Evolutionary conservation across 495 filamentous ascomycete genomes (phyloP), one percentile per base, ranked within the genome.

Genomic region (Cudoniella acicularis): DNA sequence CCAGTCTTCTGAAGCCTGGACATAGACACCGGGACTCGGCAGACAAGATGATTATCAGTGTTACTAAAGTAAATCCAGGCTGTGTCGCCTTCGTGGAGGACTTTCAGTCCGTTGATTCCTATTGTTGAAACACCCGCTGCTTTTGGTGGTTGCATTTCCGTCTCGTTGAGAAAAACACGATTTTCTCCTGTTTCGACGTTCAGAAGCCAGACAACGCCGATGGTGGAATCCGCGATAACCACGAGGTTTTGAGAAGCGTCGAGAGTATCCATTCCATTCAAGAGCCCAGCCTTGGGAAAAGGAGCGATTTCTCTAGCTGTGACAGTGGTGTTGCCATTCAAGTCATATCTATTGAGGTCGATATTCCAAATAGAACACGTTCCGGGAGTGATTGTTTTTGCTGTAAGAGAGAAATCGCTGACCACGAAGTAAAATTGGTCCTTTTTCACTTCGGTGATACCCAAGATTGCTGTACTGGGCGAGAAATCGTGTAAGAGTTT

Each of bases 261-360:
- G 18, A 78, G 54, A 0, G 68, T 51, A 11, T 64, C 61, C 40
- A 78, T 54, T 21, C 76, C 74, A 36, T 80, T 70, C 1, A 72
- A 60, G 11, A 75, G 22, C 1, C 23, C 49, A 3, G 64, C 64
- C 18, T 62, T 30, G 0, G 66, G 47, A 2, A 67, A 25, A 21
- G 52, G 50, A 0, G 52, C 41, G 23, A 67, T 26, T 20, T 46
- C 26, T 23, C 27, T 4, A 8, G 54, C 27, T 2, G 24, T 20
- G 4, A 54, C 49, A 10, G 43, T 41, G 10, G n/a, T 27, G 41
- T 45, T 47, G 10, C n/a, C 21, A 17, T 6, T 3, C 4, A 48
- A 9, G 4, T 21, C 20, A 42, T 54, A 65, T 10, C 17, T 10
- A 9, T 21, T 21, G 10, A 63, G 51, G 26, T 59, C 46, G 2